These are phyloP conservation scores for Schizopora paradoxa DNA, from an alignment of 1,284 basidiomycete species.

Conservation along the genomic window DNA sequence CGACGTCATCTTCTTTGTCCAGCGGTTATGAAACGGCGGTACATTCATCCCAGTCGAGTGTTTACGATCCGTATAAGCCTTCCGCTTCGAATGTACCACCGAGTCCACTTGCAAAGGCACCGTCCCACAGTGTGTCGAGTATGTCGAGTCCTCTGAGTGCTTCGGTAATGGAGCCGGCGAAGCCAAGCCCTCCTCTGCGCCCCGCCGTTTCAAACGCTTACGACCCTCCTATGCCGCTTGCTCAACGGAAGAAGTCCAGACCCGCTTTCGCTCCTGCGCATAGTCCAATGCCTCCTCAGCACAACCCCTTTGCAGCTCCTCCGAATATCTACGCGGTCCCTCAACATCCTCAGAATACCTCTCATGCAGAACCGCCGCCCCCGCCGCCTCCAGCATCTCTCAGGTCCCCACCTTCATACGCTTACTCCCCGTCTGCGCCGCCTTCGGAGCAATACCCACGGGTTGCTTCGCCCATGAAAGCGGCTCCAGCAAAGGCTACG, in stretches of 20 bases:
- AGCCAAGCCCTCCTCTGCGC: conserved; percentile 35
- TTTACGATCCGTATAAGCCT: conserved; percentile 14
- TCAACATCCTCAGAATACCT: conserved; percentile 9
- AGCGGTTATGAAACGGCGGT: too few species aligned
- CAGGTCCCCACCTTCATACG: conserved; percentile 19
- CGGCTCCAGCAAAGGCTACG: too few species aligned
- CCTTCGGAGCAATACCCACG: too few species aligned
- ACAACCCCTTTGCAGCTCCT: conserved; percentile 13
- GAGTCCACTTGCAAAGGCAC: too few species aligned
- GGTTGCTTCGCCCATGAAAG: too few species aligned
- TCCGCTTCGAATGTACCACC: conserved; percentile 4
- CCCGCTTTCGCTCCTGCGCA: conserved; percentile 26
- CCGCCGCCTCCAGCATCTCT: conserved; percentile 10
- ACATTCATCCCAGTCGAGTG: too few species aligned
- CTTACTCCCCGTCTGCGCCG: conserved; percentile 16
- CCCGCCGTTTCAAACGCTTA: conserved; percentile 71
- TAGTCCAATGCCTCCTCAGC: conserved; percentile 21
- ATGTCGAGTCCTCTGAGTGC: neutral
- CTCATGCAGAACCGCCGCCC: conserved; percentile 5
- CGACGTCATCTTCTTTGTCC: too few species aligned
- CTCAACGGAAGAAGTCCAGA: conserved; percentile 40
- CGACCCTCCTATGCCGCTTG: conserved; percentile 67
- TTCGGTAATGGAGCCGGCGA: conserved; percentile 2
- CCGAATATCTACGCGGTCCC: conserved; percentile 4
- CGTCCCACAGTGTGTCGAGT: too few species aligned